Percentiles rank a stretch among this genome's conserved stretches.
Conservation (phyloP, 495 filamentous ascomycete genomes). For the Talaromyces liani region DNA sequence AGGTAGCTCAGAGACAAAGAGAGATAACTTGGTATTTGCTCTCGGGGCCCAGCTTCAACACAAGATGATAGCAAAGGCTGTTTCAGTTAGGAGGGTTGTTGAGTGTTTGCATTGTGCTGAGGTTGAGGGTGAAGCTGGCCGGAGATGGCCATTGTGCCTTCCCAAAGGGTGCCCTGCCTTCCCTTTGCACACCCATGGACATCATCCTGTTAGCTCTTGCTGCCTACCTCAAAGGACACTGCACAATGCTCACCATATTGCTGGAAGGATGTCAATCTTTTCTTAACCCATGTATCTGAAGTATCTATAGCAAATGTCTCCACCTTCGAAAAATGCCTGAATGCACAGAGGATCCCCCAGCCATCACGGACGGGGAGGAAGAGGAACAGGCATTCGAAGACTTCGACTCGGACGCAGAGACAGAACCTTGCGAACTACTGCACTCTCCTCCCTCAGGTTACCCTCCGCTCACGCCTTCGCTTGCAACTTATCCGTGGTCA, state of each 20-base stretch:
- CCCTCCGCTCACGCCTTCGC: neutral
- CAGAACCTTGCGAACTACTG: neutral
- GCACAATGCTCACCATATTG: neutral
- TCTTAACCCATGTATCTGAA: neutral
- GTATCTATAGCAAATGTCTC: slow-evolving; percentile 2
- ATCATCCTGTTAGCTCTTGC: neutral
- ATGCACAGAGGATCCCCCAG: neutral
- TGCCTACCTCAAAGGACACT: neutral
- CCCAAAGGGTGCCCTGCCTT: neutral
- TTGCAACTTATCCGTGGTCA: slow-evolving; percentile 30
- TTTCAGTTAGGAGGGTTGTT: neutral
- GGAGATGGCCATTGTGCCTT: neutral
- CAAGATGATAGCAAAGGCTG: neutral
- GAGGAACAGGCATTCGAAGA: neutral
- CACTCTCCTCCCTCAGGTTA: neutral
- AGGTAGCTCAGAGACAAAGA: neutral
- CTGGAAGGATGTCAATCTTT: neutral
- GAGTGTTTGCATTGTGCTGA: too few relatives aligned
- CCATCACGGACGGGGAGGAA: neutral
- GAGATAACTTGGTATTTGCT: neutral
- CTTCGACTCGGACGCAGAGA: neutral
- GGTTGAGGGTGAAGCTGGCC: neutral
- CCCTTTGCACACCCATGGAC: neutral
- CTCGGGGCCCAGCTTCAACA: neutral
- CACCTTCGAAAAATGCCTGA: neutral